A percentile compares a stretch with the other conserved stretches of the same genome.
phyloP scores from a whole-genome alignment of 2,329 filamentous ascomycete genomes.

The Stagonosporopsis chrysanthemi region DNA sequence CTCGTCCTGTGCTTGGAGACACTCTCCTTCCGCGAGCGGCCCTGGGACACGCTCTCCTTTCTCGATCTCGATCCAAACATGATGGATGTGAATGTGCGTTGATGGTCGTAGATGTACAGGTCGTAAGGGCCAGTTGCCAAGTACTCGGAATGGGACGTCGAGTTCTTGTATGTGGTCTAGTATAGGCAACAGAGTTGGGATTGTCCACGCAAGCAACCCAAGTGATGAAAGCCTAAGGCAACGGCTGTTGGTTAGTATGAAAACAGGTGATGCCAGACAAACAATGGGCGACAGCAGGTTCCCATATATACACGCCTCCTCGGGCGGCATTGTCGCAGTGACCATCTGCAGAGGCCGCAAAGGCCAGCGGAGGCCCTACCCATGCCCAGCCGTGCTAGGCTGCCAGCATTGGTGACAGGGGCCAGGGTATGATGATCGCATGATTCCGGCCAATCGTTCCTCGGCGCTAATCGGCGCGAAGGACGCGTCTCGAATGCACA shows the following conservation, averaged over 20 bases:
- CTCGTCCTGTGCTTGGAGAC: constrained; percentile 51
- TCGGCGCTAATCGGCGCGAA: constrained; percentile 8
- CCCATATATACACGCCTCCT: constrained; percentile 46
- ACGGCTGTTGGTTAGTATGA: constrained; percentile 33
- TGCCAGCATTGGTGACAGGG: constrained; percentile 40
- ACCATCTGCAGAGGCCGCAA: constrained; percentile 15
- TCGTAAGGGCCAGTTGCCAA: constrained; percentile 19
- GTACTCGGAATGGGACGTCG: constrained; percentile 26
- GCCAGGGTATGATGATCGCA: constrained; percentile 34
- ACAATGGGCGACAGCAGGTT: constrained; percentile 31
- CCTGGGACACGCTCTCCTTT: constrained; percentile 46
- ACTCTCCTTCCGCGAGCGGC: constrained; percentile 43
- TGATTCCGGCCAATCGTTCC: constrained; percentile 46
- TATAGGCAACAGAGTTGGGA: constrained; percentile 45
- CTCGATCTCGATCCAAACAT: constrained; percentile 50
- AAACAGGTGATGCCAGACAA: constrained; percentile 40
- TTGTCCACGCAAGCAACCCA: constrained; percentile 34
- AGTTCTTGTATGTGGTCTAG: constrained; percentile 39
- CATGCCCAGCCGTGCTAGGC: constrained; percentile 24
- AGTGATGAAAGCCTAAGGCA: constrained; percentile 41
- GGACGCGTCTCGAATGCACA: constrained; percentile 17
- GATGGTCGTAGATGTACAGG: constrained; percentile 19
- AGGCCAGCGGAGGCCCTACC: constrained; percentile 19
- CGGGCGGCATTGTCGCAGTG: constrained; percentile 21
- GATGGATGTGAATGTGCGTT: constrained; percentile 24